Conservation (phyloP, 495 filamentous ascomycete genomes). For the Echria macrotheca region DNA sequence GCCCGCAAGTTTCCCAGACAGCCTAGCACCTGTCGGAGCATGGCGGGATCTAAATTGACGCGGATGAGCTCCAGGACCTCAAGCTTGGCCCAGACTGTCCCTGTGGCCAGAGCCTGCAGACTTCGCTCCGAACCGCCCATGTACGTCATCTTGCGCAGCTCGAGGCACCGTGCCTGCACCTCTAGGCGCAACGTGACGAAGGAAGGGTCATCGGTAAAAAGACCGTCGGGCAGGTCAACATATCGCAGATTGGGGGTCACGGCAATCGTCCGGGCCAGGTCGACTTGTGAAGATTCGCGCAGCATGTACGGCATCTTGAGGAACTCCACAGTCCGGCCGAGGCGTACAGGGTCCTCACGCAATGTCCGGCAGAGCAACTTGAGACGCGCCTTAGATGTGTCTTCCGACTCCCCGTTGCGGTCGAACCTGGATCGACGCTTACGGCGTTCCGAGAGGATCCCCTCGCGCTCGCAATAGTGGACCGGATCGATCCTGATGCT, state of each 20-base stretch:
- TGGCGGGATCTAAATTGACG: slow-evolving; percentile 65
- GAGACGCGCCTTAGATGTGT: slow-evolving; percentile 70
- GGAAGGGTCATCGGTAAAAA: slow-evolving; percentile 71
- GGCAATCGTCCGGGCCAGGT: slow-evolving; percentile 78
- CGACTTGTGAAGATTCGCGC: slow-evolving; percentile 76
- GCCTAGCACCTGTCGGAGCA: slow-evolving; percentile 64
- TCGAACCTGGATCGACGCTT: slow-evolving; percentile 69
- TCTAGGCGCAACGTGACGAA: slow-evolving; percentile 75
- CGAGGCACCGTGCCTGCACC: slow-evolving; percentile 72
- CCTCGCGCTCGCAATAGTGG: slow-evolving; percentile 88
- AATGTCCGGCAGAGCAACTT: slow-evolving; percentile 74
- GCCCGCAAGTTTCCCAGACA: slow-evolving; percentile 61
- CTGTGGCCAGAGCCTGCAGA: slow-evolving; percentile 60
- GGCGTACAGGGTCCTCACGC: slow-evolving; percentile 58
- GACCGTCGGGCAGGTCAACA: slow-evolving; percentile 83
- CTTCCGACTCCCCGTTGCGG: slow-evolving; percentile 70
- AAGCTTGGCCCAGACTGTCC: slow-evolving; percentile 68
- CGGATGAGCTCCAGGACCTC: slow-evolving; percentile 72
- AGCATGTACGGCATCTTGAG: slow-evolving; percentile 97
- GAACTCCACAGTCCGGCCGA: slow-evolving; percentile 63
- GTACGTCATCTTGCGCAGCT: slow-evolving; percentile 86
- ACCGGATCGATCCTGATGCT: slow-evolving; percentile 91
- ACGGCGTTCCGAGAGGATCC: slow-evolving; percentile 67
- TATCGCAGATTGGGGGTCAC: slow-evolving; percentile 81
- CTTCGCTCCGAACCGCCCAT: slow-evolving; percentile 69